Percentiles rank a stretch among this genome's conserved stretches.
phyloP scores from a whole-genome alignment of 352 stramenopile species.

The Globisporangium paddicum region DNA sequence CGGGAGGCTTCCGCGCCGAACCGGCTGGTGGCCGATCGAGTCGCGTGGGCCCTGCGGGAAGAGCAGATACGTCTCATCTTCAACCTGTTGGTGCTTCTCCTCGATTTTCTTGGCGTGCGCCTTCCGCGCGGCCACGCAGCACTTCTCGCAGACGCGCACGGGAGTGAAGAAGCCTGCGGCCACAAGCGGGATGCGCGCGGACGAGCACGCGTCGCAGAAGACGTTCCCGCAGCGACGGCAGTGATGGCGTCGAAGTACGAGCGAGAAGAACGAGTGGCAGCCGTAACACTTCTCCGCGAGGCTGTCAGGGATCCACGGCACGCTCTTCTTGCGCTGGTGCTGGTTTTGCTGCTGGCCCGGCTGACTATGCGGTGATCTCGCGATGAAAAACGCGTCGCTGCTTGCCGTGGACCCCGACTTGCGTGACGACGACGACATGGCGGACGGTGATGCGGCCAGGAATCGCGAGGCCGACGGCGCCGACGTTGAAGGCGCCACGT shows the following conservation, averaged over 20 bases:
- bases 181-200: conserved; percentile 69
- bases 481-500: conserved; percentile 10
- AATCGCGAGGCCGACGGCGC: conserved; percentile 2
- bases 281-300: conserved; percentile 76
- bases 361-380: conserved; percentile 8
- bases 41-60: background rate
- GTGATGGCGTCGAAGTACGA: conserved; percentile 82
- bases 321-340: conserved; percentile 33
- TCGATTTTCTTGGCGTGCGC: conserved; percentile 67
- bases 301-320: conserved; percentile 80
- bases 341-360: conserved; percentile 5
- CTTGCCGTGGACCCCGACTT: conserved; percentile 4
- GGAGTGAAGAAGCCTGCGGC: conserved; percentile 60
- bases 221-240: conserved; percentile 86
- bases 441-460: conserved; percentile 1
- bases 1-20: conserved; percentile 10
- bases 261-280: conserved; percentile 57
- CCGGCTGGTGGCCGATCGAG: conserved; percentile 2
- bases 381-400: conserved; percentile 2
- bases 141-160: conserved; percentile 80
- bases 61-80: conserved; percentile 10
- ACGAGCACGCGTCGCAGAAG: conserved; percentile 88
- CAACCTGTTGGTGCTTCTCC: conserved; percentile 28
- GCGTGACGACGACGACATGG: conserved; percentile 6
- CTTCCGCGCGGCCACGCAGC: conserved; percentile 61